Base-by-base conservation (phyloP, 2,329 filamentous ascomycete species). In the Fusarium sp. region DNA sequence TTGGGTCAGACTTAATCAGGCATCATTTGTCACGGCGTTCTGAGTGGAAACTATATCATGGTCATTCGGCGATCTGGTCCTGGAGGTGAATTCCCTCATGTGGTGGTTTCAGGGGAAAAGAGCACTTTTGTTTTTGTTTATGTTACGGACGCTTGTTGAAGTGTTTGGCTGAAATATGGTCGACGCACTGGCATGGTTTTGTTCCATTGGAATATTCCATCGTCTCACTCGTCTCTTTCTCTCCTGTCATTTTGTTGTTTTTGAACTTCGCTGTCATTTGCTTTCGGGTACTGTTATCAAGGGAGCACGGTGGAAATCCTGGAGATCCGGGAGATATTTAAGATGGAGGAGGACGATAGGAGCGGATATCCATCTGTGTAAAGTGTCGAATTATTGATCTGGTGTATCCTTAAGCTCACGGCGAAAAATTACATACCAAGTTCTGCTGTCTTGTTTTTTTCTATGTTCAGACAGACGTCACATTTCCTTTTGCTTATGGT, bases 1-100 rank as follows among this genome's bases (percentile, higher is more conserved):
- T 71, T 72, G 72, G 75, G 71, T 75, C 72, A 76, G 70, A 70
- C 74, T 74, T 78, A 77, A 79, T 77, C 70, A 73, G 78, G 78
- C 78, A 79, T 79, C 74, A 76, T 78, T 76, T 70, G 74, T 78
- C 71, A 76, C 71, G 78, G 77, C 78, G 78, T 80, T 80, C 69
- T 73, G 64, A 67, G 70, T 75, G 71, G 77, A 76, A 73, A 73
- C 70, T 78, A 79, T 77, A 80, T 80, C 77, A 79, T 76, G 77
- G 76, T 76, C 74, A 77, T 76, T 77, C 66, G 78, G 77, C 76
- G 78, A 79, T 77, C 67, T 63, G 75, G 74, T 76, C 70, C 72
- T 68, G 66, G 69, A 63, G 75, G 71, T 59, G 68, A 72, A 62
- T 69, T 72, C 63, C 63, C 71, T 71, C 66, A 64, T 65, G 71